phyloP scores from a whole-genome alignment of 805 yeast species.

The Geotrichum ghanense region DNA sequence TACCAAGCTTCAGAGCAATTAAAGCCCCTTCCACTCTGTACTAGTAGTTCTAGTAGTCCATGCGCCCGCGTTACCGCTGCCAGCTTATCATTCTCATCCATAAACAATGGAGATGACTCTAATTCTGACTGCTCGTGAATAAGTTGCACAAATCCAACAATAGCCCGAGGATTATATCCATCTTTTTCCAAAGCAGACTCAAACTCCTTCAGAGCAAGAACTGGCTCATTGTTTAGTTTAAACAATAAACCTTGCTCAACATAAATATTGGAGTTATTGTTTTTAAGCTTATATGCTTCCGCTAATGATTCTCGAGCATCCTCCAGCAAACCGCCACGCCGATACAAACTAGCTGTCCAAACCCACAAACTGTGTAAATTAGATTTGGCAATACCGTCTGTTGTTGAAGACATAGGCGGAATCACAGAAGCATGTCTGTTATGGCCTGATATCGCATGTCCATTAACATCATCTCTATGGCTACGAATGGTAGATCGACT shows the following conservation, averaged over 20 bases:
- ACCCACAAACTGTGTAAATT: slow-evolving; percentile 54
- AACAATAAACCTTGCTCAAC: slow-evolving; percentile 39
- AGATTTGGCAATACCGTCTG: slow-evolving; percentile 24
- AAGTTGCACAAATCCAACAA: slow-evolving; percentile 44
- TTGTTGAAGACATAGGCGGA: slow-evolving; percentile 7
- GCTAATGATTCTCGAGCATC: slow-evolving; percentile 64
- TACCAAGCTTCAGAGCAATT: slow-evolving; percentile 56
- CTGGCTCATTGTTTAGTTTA: slow-evolving; percentile 29
- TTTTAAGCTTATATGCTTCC: slow-evolving; percentile 49
- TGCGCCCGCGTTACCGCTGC: slow-evolving; percentile 44
- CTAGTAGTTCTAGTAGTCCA: slow-evolving; percentile 29
- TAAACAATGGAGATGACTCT: slow-evolving; percentile 26
- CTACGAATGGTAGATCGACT: background rate
- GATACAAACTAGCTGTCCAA: slow-evolving; percentile 56
- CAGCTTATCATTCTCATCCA: slow-evolving; percentile 42
- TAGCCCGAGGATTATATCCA: slow-evolving; percentile 38
- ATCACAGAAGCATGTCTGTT: slow-evolving; percentile 6
- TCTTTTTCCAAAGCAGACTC: slow-evolving; percentile 48
- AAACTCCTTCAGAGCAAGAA: slow-evolving; percentile 48
- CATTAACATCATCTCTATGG: slow-evolving; percentile 7
- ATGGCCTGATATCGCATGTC: background rate
- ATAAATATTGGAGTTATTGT: slow-evolving; percentile 38
- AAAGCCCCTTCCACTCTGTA: slow-evolving; percentile 32
- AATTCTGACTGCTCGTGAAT: slow-evolving; percentile 32
- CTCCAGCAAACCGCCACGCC: slow-evolving; percentile 37